phyloP scores from a whole-genome alignment of 2,329 filamentous ascomycete genomes.

The Camillea tinctor region DNA sequence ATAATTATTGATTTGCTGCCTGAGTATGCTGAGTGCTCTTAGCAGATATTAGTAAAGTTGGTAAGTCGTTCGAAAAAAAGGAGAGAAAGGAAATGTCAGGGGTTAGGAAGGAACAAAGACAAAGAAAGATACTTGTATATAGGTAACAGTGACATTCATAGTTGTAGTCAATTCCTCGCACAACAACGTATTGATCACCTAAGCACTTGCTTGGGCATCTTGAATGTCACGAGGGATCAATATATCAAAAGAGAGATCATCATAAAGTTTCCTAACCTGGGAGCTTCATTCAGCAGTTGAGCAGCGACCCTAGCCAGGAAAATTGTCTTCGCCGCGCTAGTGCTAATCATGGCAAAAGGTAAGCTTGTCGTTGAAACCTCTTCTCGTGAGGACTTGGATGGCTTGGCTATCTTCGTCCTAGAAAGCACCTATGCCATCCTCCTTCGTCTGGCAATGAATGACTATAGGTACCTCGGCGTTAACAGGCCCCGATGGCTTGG shows the following conservation, averaged over 20 bases:
- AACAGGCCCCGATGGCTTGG: background rate
- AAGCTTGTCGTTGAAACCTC: background rate
- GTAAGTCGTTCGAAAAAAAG: background rate
- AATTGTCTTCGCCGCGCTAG: background rate
- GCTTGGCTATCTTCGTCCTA: background rate
- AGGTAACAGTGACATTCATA: too few species aligned
- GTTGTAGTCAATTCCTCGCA: too few species aligned
- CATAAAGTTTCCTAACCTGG: background rate
- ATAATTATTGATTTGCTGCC: background rate
- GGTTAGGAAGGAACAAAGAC: too few species aligned
- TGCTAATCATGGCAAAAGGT: background rate
- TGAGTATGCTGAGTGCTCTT: background rate
- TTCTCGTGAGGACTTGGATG: background rate
- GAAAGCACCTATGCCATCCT: background rate
- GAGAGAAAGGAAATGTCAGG: background rate
- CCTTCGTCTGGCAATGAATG: background rate
- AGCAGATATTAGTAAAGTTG: background rate
- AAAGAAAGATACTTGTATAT: too few species aligned
- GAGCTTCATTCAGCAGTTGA: background rate
- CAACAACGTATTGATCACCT: too few species aligned
- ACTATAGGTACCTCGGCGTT: background rate
- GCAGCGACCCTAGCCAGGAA: background rate
- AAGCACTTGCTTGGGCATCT: too few species aligned
- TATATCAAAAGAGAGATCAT: background rate
- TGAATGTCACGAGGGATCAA: too few species aligned